Conservation (phyloP, 192 early-diverging fungal genomes). For the Backusella luteola region DNA sequence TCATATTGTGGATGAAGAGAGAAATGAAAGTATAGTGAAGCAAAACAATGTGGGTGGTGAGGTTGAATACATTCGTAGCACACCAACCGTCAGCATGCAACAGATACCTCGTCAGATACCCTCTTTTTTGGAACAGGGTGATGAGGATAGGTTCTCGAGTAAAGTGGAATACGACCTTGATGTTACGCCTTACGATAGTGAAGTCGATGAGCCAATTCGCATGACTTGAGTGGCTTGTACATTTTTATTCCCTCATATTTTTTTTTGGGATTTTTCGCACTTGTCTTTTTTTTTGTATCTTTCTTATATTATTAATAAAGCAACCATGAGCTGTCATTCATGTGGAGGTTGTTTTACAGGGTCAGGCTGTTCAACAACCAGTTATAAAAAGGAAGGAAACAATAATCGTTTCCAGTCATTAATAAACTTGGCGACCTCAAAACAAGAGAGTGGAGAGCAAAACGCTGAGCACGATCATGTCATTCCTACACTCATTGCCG, state of each 20-base stretch:
- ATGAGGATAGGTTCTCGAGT: background rate
- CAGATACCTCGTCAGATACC: constrained; percentile 9
- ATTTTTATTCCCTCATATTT: background rate
- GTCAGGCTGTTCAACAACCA: constrained; percentile 11
- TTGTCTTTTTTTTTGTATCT: background rate
- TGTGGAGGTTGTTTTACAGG: constrained; percentile 32
- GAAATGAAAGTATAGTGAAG: background rate
- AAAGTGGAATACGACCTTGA: constrained; percentile 2
- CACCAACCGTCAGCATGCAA: background rate
- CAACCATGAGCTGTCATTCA: constrained; percentile 24
- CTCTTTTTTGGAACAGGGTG: background rate
- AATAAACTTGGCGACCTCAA: constrained; percentile 3
- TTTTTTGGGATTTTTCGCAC: background rate
- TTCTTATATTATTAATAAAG: background rate
- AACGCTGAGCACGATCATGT: constrained; percentile 19
- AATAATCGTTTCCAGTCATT: background rate
- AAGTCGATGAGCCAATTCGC: constrained; percentile 6
- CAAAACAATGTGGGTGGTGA: background rate
- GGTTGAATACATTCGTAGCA: background rate
- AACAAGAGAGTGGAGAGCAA: background rate
- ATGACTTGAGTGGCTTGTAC: constrained; percentile 11
- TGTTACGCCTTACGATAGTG: constrained; percentile 8
- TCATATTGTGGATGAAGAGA: constrained; percentile 6
- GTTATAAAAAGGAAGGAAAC: background rate
- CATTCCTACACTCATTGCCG: constrained; percentile 20